A percentile compares a stretch with the other conserved stretches of the same genome.
Evolutionary conservation across 768 basidiomycete genomes (phyloP).

Genomic region (Tricholomella constricta): DNA sequence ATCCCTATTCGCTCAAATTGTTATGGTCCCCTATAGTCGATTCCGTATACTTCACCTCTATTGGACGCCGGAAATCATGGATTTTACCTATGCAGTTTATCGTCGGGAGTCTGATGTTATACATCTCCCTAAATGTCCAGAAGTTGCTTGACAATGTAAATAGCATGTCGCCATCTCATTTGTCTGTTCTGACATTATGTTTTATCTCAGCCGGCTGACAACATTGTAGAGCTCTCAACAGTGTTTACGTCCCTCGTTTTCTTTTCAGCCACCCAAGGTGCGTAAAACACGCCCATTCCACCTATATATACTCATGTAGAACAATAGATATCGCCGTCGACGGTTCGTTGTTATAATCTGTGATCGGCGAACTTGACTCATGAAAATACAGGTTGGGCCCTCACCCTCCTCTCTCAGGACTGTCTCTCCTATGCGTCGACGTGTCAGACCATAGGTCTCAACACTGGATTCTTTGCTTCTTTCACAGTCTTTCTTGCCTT

Average conservation of each 20-base stretch:
- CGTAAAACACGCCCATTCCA: conserved; percentile 15
- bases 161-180: conserved; percentile 7
- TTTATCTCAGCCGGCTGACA: conserved; percentile 68
- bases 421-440: conserved; percentile 97
- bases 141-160: conserved; percentile 76
- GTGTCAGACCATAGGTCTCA: conserved; percentile 96
- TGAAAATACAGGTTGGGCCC: conserved; percentile 63
- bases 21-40: conserved; percentile 98
- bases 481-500: conserved; percentile 98
- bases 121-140: conserved; percentile 74
- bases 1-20: conserved; percentile 96
- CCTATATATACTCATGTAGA: conserved; percentile 19
- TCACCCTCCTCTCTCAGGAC: conserved; percentile 86
- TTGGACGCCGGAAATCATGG: conserved; percentile 98
- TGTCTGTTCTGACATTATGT: conserved; percentile 16
- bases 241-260: conserved; percentile 90
- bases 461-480: conserved; percentile 92
- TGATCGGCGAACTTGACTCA: conserved; percentile 4
- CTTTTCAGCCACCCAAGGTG: conserved; percentile 97
- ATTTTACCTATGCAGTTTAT: conserved; percentile 96
- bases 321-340: conserved; percentile 94
- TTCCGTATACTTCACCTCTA: conserved; percentile 74
- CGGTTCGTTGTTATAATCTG: conserved; percentile 51
- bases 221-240: conserved; percentile 75
- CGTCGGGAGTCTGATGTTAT: conserved; percentile 82